Evolutionary conservation across 192 early-diverging fungal genomes (phyloP), one percentile per base, ranked within the genome.

Genomic region (Backusella circina): DNA sequence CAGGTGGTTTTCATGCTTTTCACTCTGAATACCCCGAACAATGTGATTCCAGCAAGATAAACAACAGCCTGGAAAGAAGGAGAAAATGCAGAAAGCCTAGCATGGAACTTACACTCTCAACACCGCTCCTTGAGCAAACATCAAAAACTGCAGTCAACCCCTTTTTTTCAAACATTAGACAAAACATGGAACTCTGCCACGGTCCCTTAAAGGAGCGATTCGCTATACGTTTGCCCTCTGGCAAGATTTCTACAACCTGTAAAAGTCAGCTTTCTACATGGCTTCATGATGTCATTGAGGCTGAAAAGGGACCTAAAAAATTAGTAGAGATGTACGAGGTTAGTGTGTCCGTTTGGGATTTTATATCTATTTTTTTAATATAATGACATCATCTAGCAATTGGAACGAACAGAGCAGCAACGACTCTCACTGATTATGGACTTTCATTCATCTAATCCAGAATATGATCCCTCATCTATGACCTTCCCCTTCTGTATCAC

Each of bases 341-440:
- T 57, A 73, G 35, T 51, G 5, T 41, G 0, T 10, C 38, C 12
- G 66, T 47, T 47, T 47, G 30, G 35, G 15, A 31, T 36, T 67
- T 32, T 47, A 47, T 26, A 61, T 28, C 26, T 26, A 61, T 23
- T 61, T 28, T 18, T 47, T 47, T n/a, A 47, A 47, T 31, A 67
- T 36, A 44, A 44, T 61, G 54, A 61, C 65, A 32, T 77, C 41
- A 67, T 64, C 18, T 75, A 85, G 79, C 77, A 79, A 74, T 81
- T 92, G 32, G 91, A 91, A 65, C 81, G 83, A 16, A 81, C 80
- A 36, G 94, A 95, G 83, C 86, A 84, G 47, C 83, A 77, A 50
- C 85, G 93, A 30, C 75, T 95, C 75, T 88, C 86, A 47, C 77
- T 84, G 35, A 80, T 93, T 80, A 91, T 93, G 83, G 71, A 76